Conservation (phyloP, 2,329 filamentous ascomycete species). For the Herpotrichia juniperi region DNA sequence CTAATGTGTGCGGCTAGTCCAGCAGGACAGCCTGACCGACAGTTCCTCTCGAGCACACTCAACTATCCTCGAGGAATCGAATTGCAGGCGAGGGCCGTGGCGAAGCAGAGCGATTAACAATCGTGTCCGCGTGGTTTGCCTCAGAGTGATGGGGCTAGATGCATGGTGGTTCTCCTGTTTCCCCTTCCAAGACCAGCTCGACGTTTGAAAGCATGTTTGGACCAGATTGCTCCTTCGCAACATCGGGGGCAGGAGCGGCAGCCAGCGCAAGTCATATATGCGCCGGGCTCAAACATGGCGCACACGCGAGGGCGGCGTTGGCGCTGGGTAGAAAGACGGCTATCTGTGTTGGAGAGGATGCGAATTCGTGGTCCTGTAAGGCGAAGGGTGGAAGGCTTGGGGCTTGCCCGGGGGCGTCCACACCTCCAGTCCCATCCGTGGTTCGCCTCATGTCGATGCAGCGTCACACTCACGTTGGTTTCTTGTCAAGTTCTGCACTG, state of each 20-base stretch:
- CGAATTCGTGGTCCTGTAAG: not conserved
- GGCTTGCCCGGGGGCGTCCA: too few relatives aligned
- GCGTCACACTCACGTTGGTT: too few relatives aligned
- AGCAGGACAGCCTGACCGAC: too few relatives aligned
- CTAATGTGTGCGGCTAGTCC: too few relatives aligned
- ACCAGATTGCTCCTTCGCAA: slow-evolving; percentile 2
- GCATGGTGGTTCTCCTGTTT: not conserved
- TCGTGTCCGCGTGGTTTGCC: not conserved
- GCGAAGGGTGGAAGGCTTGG: slow-evolving; percentile 8
- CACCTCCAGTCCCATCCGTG: too few relatives aligned
- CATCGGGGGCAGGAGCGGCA: slow-evolving; percentile 5
- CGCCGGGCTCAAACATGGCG: slow-evolving; percentile 15
- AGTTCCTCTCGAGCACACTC: too few relatives aligned
- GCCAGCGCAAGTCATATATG: slow-evolving; percentile 8
- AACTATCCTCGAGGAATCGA: not conserved
- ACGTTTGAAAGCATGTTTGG: slow-evolving; percentile 34
- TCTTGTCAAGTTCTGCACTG: not conserved
- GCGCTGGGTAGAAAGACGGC: not conserved
- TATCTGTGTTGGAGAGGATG: not conserved
- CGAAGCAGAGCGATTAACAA: not conserved
- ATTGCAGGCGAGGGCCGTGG: not conserved
- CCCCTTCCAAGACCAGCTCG: slow-evolving; percentile 1
- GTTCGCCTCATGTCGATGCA: too few relatives aligned
- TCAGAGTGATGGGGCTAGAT: not conserved
- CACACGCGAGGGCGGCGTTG: not conserved